Base-by-base conservation (phyloP, 768 basidiomycete genomes). In the Rhodotorula toruloides region DNA sequence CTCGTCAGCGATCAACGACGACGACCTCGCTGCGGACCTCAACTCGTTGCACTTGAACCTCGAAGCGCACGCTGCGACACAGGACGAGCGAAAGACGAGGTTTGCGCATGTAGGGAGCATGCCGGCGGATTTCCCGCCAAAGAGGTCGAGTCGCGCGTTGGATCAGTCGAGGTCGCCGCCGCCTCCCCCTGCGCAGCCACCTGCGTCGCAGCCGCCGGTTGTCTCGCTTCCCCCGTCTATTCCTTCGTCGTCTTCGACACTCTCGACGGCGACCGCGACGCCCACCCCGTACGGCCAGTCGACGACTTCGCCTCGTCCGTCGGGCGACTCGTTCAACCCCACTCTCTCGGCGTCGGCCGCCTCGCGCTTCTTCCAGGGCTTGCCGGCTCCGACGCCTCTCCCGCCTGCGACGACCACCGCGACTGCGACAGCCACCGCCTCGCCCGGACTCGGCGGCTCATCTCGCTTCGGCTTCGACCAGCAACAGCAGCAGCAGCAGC, bases 21-120 rank as follows among this genome's bases (percentile, higher is more conserved):
- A 75, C 56, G 74, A 75, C 46, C 63, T 74, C 52, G 73, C 73
- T 1, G 70, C 70, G 9, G 74, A 75, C 50, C 57, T 71, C 54
- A 75, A 75, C 63, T 73, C 74, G 48, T 60, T 75, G 11, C 74
- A 75, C 39, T 64, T 75, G 25, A 73, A 70, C 55, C 68, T 75
- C 60, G 74, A 75, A 46, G 68, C 70, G 7, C 69, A 71, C 32
- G 49, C 61, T 16, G 53, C 53, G 13, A 36, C 53, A 14, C 36
- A 43, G 1, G 17, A 36, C 12, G 61, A 46, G 54, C 61, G 34
- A 22, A 22, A 4, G 37, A 25, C 53, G 19, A 13, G 53, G 6
- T 54, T 47, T 27, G 4, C 53, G 3, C 65, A 63, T 25, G 65
- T 71, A 44, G 70, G 70, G 6, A 55, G 52, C 14, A 64, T 71